Base-by-base conservation (phyloP, 192 early-diverging fungal species). In the Entomortierella lignicola region DNA sequence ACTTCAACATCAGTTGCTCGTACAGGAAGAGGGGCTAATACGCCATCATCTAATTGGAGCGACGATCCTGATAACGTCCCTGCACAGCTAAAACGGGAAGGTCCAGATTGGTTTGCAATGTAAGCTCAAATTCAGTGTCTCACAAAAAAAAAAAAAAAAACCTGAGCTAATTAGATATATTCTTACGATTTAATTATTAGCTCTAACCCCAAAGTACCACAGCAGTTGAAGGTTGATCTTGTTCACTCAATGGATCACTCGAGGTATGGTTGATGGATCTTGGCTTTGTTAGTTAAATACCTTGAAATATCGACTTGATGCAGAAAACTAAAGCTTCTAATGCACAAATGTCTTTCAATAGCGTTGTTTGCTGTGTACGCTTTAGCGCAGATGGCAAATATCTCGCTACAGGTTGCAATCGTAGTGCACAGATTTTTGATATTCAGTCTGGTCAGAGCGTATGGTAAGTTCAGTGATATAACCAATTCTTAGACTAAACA, bases 281-380 rank as follows among this genome's bases (percentile, higher is more conserved):
- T 10, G 10, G 10, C 10, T 37, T 37, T 37, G 10, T 37, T n/a
- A n/a, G n/a, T n/a, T n/a, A 77, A 72, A 73, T 48, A 72, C 86
- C 13, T 63, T n/a, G n/a, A n/a, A n/a, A n/a, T n/a, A n/a, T n/a
- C n/a, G n/a, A n/a, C n/a, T n/a, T n/a, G n/a, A n/a, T n/a, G n/a
- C n/a, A n/a, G n/a, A n/a, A n/a, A n/a, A n/a, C n/a, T n/a, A n/a
- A n/a, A n/a, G n/a, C 81, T 41, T 61, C 80, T 60, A 75, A 54
- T 20, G 77, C 91, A 54, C 85, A 89, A 52, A 50, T 51, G 10
- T 51, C 13, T 13, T 10, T 10, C 6, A 42, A 47, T 61, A 95
- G 94, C 72, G 97, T 99, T 20, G 97, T 99, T 8, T 99, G 97
- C 84, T 99, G 96, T 77, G 95, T 98, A 50, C 94, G 94, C 63